Conservation (phyloP, 2,329 filamentous ascomycete species). For the Endothia cerciana region DNA sequence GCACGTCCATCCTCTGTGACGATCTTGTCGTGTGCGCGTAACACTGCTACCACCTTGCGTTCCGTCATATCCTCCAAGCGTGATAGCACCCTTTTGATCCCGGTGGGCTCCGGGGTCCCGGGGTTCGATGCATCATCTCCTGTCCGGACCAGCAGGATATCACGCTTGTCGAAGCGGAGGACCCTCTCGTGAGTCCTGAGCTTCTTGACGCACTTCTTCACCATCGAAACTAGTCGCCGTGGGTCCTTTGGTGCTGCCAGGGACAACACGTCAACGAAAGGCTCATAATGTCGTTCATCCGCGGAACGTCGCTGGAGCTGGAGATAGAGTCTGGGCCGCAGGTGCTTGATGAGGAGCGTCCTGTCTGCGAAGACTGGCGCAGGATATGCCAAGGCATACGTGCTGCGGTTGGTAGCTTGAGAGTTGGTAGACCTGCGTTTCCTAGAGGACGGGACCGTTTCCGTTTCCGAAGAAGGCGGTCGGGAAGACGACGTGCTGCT, state of each 20-base stretch:
- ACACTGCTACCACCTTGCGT: conserved; percentile 11
- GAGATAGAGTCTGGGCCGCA: conserved; percentile 18
- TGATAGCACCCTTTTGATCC: conserved; percentile 5
- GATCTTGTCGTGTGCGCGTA: conserved; percentile 16
- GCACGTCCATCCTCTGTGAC: conserved; percentile 17
- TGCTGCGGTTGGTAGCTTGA: background rate
- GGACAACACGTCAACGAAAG: conserved; percentile 20
- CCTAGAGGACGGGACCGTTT: background rate
- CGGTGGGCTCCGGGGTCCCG: background rate
- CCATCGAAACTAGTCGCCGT: conserved; percentile 18
- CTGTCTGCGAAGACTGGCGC: conserved; percentile 21
- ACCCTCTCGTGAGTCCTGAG: conserved; percentile 1
- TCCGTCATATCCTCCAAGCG: conserved; percentile 9
- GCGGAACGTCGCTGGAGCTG: conserved; percentile 11
- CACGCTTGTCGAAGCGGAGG: conserved; percentile 17
- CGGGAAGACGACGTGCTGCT: background rate
- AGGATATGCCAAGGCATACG: conserved; percentile 19
- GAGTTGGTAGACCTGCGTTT: conserved; percentile 1
- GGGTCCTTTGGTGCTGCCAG: conserved; percentile 20
- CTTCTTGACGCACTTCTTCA: conserved; percentile 20
- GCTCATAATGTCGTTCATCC: conserved; percentile 14
- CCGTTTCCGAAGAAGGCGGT: background rate
- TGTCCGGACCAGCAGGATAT: conserved; percentile 13
- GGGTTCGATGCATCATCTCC: conserved; percentile 1
- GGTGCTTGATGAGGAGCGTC: conserved; percentile 18